A percentile compares a stretch with the other conserved stretches of the same genome.
These are phyloP conservation scores for Irpex rosettiformis DNA, from an alignment of 1,284 basidiomycete genomes.

Conservation along the genomic window DNA sequence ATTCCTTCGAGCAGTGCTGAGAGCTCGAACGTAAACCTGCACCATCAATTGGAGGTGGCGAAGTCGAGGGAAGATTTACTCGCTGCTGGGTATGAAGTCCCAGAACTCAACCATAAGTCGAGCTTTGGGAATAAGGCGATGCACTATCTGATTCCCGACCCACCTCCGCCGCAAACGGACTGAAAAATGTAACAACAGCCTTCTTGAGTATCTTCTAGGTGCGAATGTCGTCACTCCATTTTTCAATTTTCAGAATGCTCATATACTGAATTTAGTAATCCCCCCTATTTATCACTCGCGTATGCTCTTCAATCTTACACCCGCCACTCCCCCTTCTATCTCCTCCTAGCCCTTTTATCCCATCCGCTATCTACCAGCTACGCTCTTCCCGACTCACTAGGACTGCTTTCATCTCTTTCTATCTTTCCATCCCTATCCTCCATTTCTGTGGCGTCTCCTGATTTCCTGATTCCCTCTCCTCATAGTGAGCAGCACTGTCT, in stretches of 20 bases:
- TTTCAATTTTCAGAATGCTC: not conserved
- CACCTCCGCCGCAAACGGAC: conserved; percentile 23
- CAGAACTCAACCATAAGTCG: conserved; percentile 30
- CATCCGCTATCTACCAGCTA: not conserved
- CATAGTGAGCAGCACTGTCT: no score
- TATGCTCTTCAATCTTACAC: not conserved
- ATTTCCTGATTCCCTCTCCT: not conserved
- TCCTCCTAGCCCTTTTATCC: not conserved
- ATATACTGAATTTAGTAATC: not conserved
- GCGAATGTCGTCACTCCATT: not conserved
- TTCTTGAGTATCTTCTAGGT: not conserved
- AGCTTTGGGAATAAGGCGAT: conserved; percentile 31
- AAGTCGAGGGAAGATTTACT: conserved; percentile 25
- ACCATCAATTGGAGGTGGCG: no score
- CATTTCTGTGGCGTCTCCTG: not conserved
- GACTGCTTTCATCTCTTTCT: not conserved
- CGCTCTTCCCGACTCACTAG: not conserved
- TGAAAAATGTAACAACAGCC: conserved; percentile 1
- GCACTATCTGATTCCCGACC: conserved; percentile 34
- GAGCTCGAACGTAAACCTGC: conserved; percentile 5
- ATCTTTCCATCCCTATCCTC: not conserved
- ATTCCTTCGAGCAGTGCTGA: not conserved
- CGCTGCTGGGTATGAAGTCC: conserved; percentile 19
- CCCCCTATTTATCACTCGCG: not conserved
- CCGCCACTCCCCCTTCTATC: not conserved